Evolutionary conservation across 257 asterid species (phyloP).

Genomic region (Eucommia ulmoides): DNA sequence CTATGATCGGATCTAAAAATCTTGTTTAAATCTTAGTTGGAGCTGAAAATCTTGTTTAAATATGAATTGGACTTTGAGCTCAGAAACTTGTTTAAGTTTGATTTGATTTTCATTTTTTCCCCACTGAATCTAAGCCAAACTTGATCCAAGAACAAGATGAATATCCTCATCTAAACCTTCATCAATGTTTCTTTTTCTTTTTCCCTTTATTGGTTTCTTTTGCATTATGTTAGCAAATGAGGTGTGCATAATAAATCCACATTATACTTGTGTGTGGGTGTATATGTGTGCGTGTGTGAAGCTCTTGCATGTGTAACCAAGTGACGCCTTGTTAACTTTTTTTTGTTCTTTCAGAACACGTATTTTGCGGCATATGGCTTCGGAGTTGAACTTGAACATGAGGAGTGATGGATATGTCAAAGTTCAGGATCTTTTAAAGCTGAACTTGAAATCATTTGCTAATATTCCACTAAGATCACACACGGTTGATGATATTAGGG

Average conservation of each 20-base stretch:
- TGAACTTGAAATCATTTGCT: slow-evolving; percentile 69
- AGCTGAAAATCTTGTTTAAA: no score
- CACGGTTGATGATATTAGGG: slow-evolving; percentile 62
- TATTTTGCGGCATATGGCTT: slow-evolving; percentile 81
- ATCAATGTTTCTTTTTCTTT: neutral
- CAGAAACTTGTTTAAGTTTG: no score
- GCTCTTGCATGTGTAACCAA: neutral
- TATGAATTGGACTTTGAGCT: no score
- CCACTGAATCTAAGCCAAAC: no score
- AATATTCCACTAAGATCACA: slow-evolving; percentile 51
- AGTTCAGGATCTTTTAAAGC: slow-evolving; percentile 68
- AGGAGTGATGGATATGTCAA: slow-evolving; percentile 85
- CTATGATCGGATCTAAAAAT: neutral
- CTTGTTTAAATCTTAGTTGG: no score
- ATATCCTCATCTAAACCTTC: neutral
- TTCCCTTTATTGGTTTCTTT: neutral
- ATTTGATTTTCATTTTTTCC: no score
- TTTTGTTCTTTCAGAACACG: slow-evolving; percentile 46
- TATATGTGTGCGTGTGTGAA: no score
- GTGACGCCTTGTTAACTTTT: neutral
- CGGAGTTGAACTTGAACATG: slow-evolving; percentile 71
- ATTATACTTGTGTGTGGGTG: no score
- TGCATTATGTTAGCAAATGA: neutral
- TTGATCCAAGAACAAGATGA: no score
- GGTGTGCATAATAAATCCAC: no score